Evolutionary conservation across 108 stramenopile species (phyloP), one percentile per base, ranked within the genome.

Genomic region (Seminavis robusta): DNA sequence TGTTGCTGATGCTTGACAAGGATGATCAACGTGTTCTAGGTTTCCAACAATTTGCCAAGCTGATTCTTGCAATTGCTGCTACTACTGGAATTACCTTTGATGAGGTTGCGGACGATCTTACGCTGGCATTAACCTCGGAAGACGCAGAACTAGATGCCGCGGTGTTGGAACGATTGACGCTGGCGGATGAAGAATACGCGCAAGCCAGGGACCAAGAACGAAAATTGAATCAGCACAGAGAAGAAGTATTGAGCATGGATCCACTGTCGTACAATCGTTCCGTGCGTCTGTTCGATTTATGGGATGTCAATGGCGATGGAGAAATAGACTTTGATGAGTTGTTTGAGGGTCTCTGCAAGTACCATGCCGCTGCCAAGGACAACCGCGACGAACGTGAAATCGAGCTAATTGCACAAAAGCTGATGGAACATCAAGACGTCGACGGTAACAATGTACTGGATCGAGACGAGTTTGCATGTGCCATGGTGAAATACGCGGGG

Each of bases 281-380:
- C 1, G 25, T 57, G 33, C 51, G 46, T 8, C 46, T 75, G 4
- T 75, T 75, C 42, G 68, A 65, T 20, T 50, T 65, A 20, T 70
- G 68, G 69, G 74, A 75, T 33, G 27, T 48, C 33, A 47, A 75
- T 42, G 45, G 53, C 17, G 63, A 57, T 43, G 74, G 74, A 21
- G 51, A 41, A 1, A 75, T 75, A 36, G 68, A 75, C 23, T 69
- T 69, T 48, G 52, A 75, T 33, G 74, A 75, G 39, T 52, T 75
- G 41, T 33, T 65, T 25, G 19, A 11, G 25, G 74, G 65, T 6
- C 55, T 75, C 13, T 52, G 67, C 37, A 63, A 68, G 25, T 64
- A 63, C 41, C 56, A 67, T 38, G 34, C 56, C 43, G 49, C 56
- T 51, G 43, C 65, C 28, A 49, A 33, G 51, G 31, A 26, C 4